Evolutionary conservation across 306 rosid genomes (phyloP).

Genomic region (Acacia melanoxylon): DNA sequence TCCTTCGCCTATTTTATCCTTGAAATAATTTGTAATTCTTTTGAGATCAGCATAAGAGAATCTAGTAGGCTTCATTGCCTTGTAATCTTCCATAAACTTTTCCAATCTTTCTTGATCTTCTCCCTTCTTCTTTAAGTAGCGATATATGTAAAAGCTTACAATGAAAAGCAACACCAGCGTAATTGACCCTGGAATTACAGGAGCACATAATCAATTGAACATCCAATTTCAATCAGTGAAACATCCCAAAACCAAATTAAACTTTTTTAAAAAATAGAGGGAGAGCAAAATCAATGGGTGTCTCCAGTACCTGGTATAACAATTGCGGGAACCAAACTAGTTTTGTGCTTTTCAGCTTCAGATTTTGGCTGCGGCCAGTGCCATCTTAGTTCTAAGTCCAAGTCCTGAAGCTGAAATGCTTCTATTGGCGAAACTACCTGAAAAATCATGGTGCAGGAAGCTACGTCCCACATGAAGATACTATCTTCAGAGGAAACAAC

Average conservation of each 20-base stretch:
- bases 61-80: conserved; percentile 38
- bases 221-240: not conserved
- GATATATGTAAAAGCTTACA: not conserved
- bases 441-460: conserved; percentile 25
- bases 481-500: not conserved
- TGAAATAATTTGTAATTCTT: conserved; percentile 39
- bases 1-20: conserved; percentile 39
- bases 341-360: not conserved
- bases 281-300: not conserved
- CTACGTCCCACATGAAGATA: not conserved
- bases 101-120: conserved; percentile 36
- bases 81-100: conserved; percentile 40
- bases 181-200: not conserved
- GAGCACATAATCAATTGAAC: not conserved
- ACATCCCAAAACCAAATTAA: not conserved
- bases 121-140: not conserved
- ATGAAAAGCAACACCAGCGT: not conserved
- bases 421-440: not conserved
- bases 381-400: no score
- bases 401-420: not conserved
- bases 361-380: not conserved
- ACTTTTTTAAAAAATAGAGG: not conserved
- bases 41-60: conserved; percentile 43
- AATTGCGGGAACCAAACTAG: not conserved
- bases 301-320: not conserved